These are phyloP conservation scores for Sphenostylis stenocarpa DNA, from an alignment of 306 rosid genomes.

Conservation along the genomic window DNA sequence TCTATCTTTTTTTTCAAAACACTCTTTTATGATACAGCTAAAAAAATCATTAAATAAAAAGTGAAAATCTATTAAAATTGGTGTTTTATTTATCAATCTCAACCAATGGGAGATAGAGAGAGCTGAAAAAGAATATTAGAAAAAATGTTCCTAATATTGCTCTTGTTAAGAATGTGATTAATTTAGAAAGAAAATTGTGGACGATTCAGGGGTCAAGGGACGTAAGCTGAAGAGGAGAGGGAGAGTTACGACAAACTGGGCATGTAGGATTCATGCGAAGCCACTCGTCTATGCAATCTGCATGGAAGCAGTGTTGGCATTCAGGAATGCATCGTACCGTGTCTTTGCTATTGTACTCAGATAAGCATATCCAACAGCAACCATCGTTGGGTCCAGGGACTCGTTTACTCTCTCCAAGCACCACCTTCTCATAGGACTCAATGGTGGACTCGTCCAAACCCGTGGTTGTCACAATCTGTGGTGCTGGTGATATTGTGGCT, in stretches of 20 bases:
- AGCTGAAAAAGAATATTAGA: no score
- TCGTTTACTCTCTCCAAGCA: conserved; percentile 70
- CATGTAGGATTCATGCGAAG: conserved; percentile 60
- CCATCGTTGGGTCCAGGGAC: conserved; percentile 62
- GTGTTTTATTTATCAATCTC: no score
- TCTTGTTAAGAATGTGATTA: neutral
- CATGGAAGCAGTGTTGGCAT: conserved; percentile 84
- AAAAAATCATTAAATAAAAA: no score
- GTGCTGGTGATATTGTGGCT: conserved; percentile 37
- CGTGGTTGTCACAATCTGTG: neutral
- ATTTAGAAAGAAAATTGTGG: neutral
- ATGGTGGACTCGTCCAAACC: conserved; percentile 70
- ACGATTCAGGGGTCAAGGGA: conserved; percentile 19
- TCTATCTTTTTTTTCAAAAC: no score
- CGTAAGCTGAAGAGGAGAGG: conserved; percentile 35
- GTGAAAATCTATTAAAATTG: no score
- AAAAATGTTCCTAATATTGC: no score
- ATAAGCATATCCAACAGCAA: conserved; percentile 70
- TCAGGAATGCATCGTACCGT: conserved; percentile 71
- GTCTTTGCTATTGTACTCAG: conserved; percentile 64
- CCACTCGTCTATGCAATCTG: conserved; percentile 78
- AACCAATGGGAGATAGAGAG: no score
- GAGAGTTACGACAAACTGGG: conserved; percentile 76
- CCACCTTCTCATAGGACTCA: conserved; percentile 68
- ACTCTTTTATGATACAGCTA: no score